Conservation (phyloP, 352 stramenopile genomes). For the Elongisporangium undulatum region DNA sequence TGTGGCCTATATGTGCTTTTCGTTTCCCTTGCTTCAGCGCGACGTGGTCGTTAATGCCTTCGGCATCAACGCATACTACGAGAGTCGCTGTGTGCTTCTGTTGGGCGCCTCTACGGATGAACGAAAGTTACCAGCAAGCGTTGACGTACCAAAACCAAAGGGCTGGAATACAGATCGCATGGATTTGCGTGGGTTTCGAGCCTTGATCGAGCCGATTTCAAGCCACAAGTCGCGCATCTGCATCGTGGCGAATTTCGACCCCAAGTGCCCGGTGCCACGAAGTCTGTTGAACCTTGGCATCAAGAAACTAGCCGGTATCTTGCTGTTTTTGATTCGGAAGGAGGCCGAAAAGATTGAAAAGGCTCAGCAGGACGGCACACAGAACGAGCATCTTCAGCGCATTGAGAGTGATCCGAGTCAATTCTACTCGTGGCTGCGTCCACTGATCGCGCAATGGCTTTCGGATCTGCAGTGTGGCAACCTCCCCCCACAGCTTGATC, state of each 20-base stretch:
- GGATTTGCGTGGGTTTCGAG: slow-evolving; percentile 68
- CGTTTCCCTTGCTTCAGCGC: slow-evolving; percentile 66
- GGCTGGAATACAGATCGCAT: slow-evolving; percentile 74
- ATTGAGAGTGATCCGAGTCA: slow-evolving; percentile 65
- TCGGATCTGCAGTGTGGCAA: slow-evolving; percentile 28
- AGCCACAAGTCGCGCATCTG: slow-evolving; percentile 58
- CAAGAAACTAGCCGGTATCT: slow-evolving; percentile 77
- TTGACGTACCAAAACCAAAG: slow-evolving; percentile 46
- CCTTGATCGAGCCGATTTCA: slow-evolving; percentile 71
- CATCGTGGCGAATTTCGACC: slow-evolving; percentile 78
- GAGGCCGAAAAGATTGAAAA: slow-evolving; percentile 80
- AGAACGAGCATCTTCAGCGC: slow-evolving; percentile 53
- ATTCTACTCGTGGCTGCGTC: slow-evolving; percentile 72
- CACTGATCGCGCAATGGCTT: slow-evolving; percentile 68
- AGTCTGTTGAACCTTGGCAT: slow-evolving; percentile 75
- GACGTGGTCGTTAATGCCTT: slow-evolving; percentile 67
- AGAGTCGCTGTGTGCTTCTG: slow-evolving; percentile 64
- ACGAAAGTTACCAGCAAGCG: slow-evolving; percentile 14
- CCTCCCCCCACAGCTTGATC: slow-evolving; percentile 24
- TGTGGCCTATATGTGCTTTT: slow-evolving; percentile 61
- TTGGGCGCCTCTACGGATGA: slow-evolving; percentile 54
- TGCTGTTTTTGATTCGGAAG: slow-evolving; percentile 72
- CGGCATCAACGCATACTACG: slow-evolving; percentile 78
- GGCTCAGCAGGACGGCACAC: slow-evolving; percentile 30
- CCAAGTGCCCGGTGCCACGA: slow-evolving; percentile 69